phyloP scores from a whole-genome alignment of 148 eudicot species.

The Dysphania ambrosioides region DNA sequence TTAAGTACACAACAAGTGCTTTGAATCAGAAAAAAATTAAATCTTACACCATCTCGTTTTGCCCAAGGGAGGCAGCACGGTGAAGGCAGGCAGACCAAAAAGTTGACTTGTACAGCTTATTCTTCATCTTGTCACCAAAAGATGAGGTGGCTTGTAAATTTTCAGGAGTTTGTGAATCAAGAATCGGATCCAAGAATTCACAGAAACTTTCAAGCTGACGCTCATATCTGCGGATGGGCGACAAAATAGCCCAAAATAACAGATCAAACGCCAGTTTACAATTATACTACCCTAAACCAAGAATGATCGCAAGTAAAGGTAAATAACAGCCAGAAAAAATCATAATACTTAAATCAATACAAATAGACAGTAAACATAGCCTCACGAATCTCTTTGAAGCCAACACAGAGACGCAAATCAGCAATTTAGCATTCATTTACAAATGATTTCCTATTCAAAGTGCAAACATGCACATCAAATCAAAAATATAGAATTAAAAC shows the following conservation, averaged over 20 bases:
- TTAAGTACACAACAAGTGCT: background rate
- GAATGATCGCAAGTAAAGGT: background rate
- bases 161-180: conserved; percentile 89
- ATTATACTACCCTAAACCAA: background rate
- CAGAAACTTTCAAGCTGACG: conserved; percentile 80
- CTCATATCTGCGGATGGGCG: conserved; percentile 59
- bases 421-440: background rate
- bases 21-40: background rate
- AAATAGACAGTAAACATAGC: background rate
- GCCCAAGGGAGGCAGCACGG: conserved; percentile 72
- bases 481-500: no score
- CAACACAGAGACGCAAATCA: background rate
- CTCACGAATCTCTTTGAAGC: background rate
- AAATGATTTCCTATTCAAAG: background rate
- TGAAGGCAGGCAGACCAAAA: conserved; percentile 83
- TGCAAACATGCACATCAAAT: no score
- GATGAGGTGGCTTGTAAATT: conserved; percentile 51
- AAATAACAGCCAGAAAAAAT: background rate
- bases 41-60: conserved; percentile 87
- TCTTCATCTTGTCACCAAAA: conserved; percentile 52
- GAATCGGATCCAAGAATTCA: conserved; percentile 75
- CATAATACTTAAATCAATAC: background rate
- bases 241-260: background rate
- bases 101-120: conserved; percentile 56
- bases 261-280: background rate